These are phyloP conservation scores for Eimeria praecox DNA, from an alignment of 169 alveolate species.

Conservation along the genomic window DNA sequence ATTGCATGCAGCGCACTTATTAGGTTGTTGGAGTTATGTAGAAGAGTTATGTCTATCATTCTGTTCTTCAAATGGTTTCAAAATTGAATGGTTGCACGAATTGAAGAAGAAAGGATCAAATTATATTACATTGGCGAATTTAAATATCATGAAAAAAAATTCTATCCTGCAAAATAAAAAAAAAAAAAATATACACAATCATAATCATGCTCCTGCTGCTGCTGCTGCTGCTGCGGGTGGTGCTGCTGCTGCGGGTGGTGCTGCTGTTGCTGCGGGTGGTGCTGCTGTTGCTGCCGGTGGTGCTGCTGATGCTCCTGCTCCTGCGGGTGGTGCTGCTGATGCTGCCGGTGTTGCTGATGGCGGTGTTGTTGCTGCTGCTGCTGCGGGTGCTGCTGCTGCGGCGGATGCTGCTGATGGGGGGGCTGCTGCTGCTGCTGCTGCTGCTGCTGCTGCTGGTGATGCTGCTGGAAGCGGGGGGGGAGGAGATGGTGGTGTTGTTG, in stretches of 20 bases:
- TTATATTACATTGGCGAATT: conserved; percentile 59
- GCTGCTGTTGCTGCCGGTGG: neutral
- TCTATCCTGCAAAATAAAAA: neutral
- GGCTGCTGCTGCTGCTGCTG: too few species aligned
- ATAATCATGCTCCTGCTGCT: neutral
- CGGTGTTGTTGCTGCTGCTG: neutral
- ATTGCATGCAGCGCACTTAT: conserved; percentile 66
- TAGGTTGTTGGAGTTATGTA: conserved; percentile 72
- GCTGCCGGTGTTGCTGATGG: neutral
- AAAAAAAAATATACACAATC: neutral
- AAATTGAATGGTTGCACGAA: conserved; percentile 63
- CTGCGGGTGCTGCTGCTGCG: conserved; percentile 12
- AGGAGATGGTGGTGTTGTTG: neutral
- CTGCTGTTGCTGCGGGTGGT: neutral
- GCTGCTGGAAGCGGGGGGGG: too few species aligned
- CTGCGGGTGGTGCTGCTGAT: neutral
- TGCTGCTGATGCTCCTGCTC: too few species aligned
- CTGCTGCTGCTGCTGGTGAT: conserved; percentile 5
- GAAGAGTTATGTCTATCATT: conserved; percentile 58
- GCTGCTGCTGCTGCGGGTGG: conserved; percentile 13
- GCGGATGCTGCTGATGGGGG: neutral
- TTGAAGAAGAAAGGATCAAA: conserved; percentile 25
- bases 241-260: neutral
- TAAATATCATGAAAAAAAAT: neutral
- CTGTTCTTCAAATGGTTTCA: conserved; percentile 61